phyloP scores from a whole-genome alignment of 345 rosid species.

The Populus pruinosa region DNA sequence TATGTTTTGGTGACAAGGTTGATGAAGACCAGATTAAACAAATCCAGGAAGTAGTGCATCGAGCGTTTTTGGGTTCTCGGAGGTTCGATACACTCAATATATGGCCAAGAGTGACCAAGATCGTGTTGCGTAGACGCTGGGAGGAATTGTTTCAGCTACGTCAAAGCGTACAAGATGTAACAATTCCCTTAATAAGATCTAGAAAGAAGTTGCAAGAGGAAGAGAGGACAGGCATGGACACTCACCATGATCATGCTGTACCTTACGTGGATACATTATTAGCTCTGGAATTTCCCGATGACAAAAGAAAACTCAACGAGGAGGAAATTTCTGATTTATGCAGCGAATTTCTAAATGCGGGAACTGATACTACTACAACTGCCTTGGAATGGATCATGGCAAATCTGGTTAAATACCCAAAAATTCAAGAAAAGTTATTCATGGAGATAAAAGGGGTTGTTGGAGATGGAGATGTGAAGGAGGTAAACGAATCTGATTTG shows the following conservation, averaged over 20 bases:
- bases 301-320: not conserved
- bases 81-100: conserved; percentile 7
- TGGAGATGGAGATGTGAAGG: not conserved
- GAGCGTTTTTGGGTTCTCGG: conserved; percentile 1
- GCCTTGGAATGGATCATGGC: conserved; percentile 24
- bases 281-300: not conserved
- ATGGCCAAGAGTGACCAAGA: conserved; percentile 6
- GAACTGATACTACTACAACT: conserved; percentile 12
- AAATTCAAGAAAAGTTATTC: conserved; percentile 7
- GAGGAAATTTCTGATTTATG: conserved; percentile 10
- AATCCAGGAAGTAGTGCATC: conserved; percentile 1
- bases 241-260: not conserved
- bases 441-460: conserved; percentile 9
- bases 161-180: not conserved
- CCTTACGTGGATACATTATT: conserved; percentile 8
- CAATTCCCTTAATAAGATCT: conserved; percentile 11
- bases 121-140: conserved; percentile 6
- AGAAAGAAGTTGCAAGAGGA: not conserved
- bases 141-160: not conserved
- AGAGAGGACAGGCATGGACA: not conserved
- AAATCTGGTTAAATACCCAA: conserved; percentile 11
- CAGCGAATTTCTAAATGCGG: conserved; percentile 15
- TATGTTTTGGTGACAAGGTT: conserved; percentile 11
- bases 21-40: not conserved
- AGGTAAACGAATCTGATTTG: conserved; percentile 6